A percentile compares a stretch with the other conserved stretches of the same genome.
phyloP scores from a whole-genome alignment of 371 early-diverging fungal species.

The Zopfochytrium polystomum region DNA sequence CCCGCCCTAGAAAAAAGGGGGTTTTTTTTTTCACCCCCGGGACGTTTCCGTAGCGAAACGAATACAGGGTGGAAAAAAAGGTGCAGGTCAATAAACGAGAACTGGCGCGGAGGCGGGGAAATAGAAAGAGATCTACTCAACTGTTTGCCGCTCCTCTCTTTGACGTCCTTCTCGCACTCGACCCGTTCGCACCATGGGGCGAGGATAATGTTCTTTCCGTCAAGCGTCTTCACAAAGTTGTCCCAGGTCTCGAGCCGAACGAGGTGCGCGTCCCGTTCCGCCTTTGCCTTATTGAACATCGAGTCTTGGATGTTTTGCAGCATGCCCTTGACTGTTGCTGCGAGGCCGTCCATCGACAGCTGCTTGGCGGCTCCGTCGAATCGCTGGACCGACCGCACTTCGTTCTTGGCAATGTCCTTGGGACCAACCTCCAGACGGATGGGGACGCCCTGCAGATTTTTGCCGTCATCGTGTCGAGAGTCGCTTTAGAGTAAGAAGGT shows the following conservation, averaged over 20 bases:
- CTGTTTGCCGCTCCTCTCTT: conserved; percentile 81
- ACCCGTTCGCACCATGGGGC: conserved; percentile 96
- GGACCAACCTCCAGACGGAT: conserved; percentile 98
- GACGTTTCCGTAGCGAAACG: too few relatives aligned
- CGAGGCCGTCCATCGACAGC: conserved; percentile 65
- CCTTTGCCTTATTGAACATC: conserved; percentile 89
- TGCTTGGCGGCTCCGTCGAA: conserved; percentile 73
- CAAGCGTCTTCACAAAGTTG: conserved; percentile 87
- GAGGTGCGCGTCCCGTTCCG: conserved; percentile 73
- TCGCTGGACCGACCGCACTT: conserved; percentile 84
- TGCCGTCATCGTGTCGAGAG: not conserved
- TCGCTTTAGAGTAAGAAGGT: not conserved
- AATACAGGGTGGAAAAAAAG: too few relatives aligned
- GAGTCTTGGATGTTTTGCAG: conserved; percentile 87
- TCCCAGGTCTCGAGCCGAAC: conserved; percentile 81
- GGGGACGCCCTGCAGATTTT: conserved; percentile 82
- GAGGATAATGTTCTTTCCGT: conserved; percentile 84
- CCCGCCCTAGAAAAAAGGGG: conserved; percentile 60
- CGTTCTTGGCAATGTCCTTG: conserved; percentile 86
- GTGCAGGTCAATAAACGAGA: too few relatives aligned
- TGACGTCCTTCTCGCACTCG: conserved; percentile 96
- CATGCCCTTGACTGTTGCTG: conserved; percentile 56
- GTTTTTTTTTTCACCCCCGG: too few relatives aligned
- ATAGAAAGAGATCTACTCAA: too few relatives aligned
- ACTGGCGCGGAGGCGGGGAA: too few relatives aligned